Conservation (phyloP, 306 rosid species). For the Morella rubra region DNA sequence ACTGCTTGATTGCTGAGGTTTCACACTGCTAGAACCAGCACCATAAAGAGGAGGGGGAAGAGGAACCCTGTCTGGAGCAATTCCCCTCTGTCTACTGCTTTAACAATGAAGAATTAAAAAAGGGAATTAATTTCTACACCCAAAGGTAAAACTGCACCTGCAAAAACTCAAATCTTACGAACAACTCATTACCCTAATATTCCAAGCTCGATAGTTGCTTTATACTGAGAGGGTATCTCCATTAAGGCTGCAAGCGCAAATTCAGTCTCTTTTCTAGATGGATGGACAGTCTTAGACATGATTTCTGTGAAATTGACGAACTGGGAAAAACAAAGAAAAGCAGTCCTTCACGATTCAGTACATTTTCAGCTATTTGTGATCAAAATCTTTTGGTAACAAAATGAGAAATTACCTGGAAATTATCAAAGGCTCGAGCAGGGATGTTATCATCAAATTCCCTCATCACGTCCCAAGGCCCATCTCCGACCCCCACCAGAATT, state of each 20-base stretch:
- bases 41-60: slow-evolving; percentile 69
- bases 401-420: slow-evolving; percentile 65
- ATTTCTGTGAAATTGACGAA: slow-evolving; percentile 81
- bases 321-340: slow-evolving; percentile 36
- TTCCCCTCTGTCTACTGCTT: slow-evolving; percentile 47
- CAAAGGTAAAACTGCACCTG: neutral
- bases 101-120: slow-evolving; percentile 14
- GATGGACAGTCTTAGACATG: slow-evolving; percentile 57
- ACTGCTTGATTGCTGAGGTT: slow-evolving; percentile 30
- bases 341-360: slow-evolving; percentile 28
- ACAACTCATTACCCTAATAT: slow-evolving; percentile 59
- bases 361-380: neutral
- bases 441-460: slow-evolving; percentile 83
- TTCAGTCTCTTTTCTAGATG: slow-evolving; percentile 54
- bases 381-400: neutral
- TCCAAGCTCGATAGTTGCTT: slow-evolving; percentile 77
- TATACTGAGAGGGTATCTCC: slow-evolving; percentile 94
- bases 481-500: slow-evolving; percentile 89
- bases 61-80: slow-evolving; percentile 56
- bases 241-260: slow-evolving; percentile 82
- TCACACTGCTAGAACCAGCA: slow-evolving; percentile 31
- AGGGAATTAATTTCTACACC: neutral
- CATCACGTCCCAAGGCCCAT: slow-evolving; percentile 98
- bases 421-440: slow-evolving; percentile 81
- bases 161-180: neutral